Conservation (phyloP, 2,329 filamentous ascomycete genomes). For the Arthrocladium fulminans region DNA sequence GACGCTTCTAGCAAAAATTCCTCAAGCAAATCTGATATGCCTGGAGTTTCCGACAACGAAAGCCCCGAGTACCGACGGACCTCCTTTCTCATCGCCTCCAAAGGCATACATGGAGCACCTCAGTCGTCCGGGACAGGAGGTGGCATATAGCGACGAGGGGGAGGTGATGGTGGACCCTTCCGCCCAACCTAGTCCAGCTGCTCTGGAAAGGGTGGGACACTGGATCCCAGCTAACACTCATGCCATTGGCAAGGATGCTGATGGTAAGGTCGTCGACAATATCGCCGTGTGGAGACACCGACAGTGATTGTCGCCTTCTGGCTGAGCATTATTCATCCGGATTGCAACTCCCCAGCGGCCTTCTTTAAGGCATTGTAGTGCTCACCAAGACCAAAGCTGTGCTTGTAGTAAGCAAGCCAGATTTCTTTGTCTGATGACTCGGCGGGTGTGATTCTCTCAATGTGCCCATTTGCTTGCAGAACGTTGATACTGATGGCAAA, state of each 20-base stretch:
- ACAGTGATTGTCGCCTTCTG: conserved; percentile 13
- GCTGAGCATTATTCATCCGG: neutral
- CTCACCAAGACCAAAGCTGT: conserved; percentile 88
- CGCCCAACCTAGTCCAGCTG: conserved; percentile 32
- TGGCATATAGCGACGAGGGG: conserved; percentile 52
- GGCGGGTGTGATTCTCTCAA: conserved; percentile 61
- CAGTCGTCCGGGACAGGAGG: conserved; percentile 56
- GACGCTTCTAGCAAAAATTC: conserved; percentile 42
- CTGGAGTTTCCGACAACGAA: conserved; percentile 75
- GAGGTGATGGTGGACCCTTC: conserved; percentile 42
- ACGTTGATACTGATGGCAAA: conserved; percentile 77
- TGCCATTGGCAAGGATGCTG: conserved; percentile 40
- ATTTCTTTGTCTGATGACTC: conserved; percentile 36
- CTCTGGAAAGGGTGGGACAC: conserved; percentile 42
- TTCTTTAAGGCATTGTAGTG: conserved; percentile 83
- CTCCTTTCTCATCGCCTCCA: conserved; percentile 62
- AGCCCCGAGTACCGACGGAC: conserved; percentile 54
- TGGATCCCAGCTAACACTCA: conserved; percentile 51
- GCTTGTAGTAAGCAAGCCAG: conserved; percentile 92
- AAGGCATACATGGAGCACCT: conserved; percentile 66
- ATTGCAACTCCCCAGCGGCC: conserved; percentile 1
- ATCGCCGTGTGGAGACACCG: conserved; percentile 37
- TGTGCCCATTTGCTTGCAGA: conserved; percentile 68
- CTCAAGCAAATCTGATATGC: conserved; percentile 47
- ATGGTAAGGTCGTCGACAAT: conserved; percentile 34